Evolutionary conservation across 805 yeast genomes (phyloP), one percentile per base, ranked within the genome.

Genomic region (Candida glaebosa): DNA sequence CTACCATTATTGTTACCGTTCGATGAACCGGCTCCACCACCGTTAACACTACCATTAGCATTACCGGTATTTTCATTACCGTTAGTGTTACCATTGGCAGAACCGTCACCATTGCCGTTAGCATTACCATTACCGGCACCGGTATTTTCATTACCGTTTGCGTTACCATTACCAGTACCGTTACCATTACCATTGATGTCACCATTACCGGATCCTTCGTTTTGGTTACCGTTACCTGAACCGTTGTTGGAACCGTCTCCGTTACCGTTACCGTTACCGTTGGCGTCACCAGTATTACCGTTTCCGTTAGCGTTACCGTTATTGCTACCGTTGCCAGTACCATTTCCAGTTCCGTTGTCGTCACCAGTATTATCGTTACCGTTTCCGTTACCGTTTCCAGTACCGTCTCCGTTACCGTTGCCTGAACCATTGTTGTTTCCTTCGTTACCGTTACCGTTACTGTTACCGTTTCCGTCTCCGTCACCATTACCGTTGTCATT

Each of bases 1-100:
- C 26, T 31, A 22, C 26, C 26, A 22, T 22, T 32, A 7, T 15
- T 15, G 17, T 38, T 18, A 22, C 17, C 37, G 17, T 22, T 12
- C 10, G 60, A 53, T 22, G 62, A 56, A 36, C 53, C 41, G 30
- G 64, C 22, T 8, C n/a, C 24, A 10, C 31, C 10, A 4, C 14
- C 34, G 2, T 38, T 38, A n/a, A 42, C 39, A 25, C 41, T 12
- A 18, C 33, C 17, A 25, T 38, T 32, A 9, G 39, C 14, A 7
- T 22, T 10, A n/a, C 34, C 22, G 3, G 38, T 41, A n/a, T 34
- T 38, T 12, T 46, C 18, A 4, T 52, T 14, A 16, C 5, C 18
- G 5, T 26, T 18, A 22, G 26, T 22, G 26, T 22, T 22, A 3
- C 26, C 43, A 18, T 25, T 15, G 16, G 32, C 20, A 4, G 42